Evolutionary conservation across 495 filamentous ascomycete genomes (phyloP), one percentile per base, ranked within the genome.

Genomic region (Podospora bellae-mahoneyi): DNA sequence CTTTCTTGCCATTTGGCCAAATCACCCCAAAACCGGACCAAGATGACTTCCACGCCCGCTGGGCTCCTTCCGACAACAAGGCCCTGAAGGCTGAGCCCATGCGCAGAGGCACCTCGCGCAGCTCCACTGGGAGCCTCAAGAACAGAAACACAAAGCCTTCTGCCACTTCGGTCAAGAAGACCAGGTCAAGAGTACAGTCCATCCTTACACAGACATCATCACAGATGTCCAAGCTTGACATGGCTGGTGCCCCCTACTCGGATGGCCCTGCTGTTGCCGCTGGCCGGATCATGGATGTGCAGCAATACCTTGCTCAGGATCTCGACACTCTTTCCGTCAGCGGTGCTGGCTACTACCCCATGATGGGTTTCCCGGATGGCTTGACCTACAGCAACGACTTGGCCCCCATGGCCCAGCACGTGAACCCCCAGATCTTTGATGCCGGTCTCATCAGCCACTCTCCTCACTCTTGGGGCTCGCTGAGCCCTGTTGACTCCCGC

Each of bases 1-100:
- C 76, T 71, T 72, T 79, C 71, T 76, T 83, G 66, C 73, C 78
- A 65, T 83, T 80, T 78, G 80, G 78, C 72, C 82, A 84, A 71
- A 78, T 78, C 73, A 84, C 82, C 64, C 82, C 82, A 69, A 82
- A 78, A 66, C 79, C 80, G 77, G 81, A 83, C 64, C 81, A 78
- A 72, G 80, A 83, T 77, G 81, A 83, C 72, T 73, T 79, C 69
- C 76, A 78, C 71, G 74, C 77, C 73, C 75, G 77, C 67, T 84
- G 81, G 81, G 77, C 75, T 57, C 72, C 79, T 72, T 66, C 75
- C 68, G 77, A 73, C 56, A 73, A 67, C 65, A 78, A 74, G 72
- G 74, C 74, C 69, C 77, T 69, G 57, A 75, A 74, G 74, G 74
- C 73, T 58, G 82, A 84, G 73, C 78, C 81, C 53, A 84, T 84